Evolutionary conservation across 257 asterid species (phyloP).

Genomic region (Plantago ovata): DNA sequence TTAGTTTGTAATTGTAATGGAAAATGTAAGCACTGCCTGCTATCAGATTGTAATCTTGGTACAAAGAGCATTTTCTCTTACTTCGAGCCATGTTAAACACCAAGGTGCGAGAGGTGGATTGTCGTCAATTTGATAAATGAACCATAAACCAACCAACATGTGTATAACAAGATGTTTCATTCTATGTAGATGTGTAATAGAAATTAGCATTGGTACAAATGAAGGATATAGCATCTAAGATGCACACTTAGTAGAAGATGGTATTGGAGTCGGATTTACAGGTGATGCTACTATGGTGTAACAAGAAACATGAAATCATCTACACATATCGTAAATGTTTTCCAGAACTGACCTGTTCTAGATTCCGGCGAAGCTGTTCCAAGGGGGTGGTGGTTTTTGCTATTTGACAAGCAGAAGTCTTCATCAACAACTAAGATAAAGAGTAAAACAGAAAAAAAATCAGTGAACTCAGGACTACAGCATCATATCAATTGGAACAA

Average conservation of each 20-base stretch:
- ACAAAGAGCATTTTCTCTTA: no score
- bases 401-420: slow-evolving; percentile 65
- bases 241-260: background rate
- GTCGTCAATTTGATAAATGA: background rate
- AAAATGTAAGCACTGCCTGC: no score
- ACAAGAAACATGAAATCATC: background rate
- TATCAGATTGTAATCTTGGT: no score
- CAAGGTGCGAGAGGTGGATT: background rate
- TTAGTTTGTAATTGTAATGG: no score
- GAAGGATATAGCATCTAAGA: slow-evolving; percentile 5
- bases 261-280: slow-evolving; percentile 3
- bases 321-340: background rate
- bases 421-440: slow-evolving; percentile 68
- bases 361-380: slow-evolving; percentile 73
- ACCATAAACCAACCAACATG: background rate
- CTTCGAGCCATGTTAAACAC: no score
- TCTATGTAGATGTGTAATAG: background rate
- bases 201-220: background rate
- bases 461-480: slow-evolving; percentile 14
- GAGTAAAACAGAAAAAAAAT: slow-evolving; percentile 10
- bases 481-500: slow-evolving; percentile 5
- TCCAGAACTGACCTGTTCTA: slow-evolving; percentile 66
- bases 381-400: slow-evolving; percentile 73
- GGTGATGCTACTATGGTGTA: background rate
- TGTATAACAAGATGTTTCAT: slow-evolving; percentile 12